These are phyloP conservation scores for Fusarium robinianum DNA, from an alignment of 2,329 filamentous ascomycete genomes.

Conservation along the genomic window DNA sequence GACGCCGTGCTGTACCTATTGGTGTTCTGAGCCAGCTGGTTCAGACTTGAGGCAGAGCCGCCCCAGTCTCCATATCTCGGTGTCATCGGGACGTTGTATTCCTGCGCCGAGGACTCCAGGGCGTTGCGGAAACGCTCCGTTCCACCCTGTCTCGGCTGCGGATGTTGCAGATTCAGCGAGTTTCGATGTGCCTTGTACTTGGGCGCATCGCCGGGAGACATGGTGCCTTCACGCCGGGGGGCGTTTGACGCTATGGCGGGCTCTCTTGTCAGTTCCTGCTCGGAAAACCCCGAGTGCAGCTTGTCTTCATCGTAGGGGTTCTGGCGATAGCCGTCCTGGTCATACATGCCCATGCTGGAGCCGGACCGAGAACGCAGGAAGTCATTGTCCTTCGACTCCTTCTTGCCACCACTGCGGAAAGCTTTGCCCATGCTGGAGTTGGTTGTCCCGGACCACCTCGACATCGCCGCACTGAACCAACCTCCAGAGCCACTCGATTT, in stretches of 20 bases:
- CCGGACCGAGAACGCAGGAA: conserved; percentile 72
- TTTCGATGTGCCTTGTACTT: conserved; percentile 84
- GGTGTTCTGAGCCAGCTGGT: conserved; percentile 53
- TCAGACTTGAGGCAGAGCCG: conserved; percentile 62
- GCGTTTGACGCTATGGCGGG: no score
- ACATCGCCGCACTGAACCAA: conserved; percentile 89
- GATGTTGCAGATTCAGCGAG: conserved; percentile 78
- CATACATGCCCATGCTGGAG: conserved; percentile 72
- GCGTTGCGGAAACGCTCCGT: conserved; percentile 75
- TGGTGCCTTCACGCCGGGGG: conserved; percentile 53
- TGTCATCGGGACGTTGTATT: conserved; percentile 65
- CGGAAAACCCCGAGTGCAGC: conserved; percentile 60
- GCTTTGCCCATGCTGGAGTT: conserved; percentile 82
- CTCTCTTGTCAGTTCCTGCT: conserved; percentile 52
- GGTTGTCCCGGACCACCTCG: conserved; percentile 96
- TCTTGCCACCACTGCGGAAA: conserved; percentile 69
- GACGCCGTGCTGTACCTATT: conserved; percentile 56
- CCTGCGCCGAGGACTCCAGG: conserved; percentile 72
- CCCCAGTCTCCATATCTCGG: conserved; percentile 66
- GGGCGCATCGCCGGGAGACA: conserved; percentile 69
- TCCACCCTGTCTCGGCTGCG: conserved; percentile 74
- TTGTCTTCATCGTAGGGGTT: conserved; percentile 65
- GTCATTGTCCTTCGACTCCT: conserved; percentile 64
- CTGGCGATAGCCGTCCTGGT: conserved; percentile 58
- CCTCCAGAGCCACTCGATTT: conserved; percentile 81